Evolutionary conservation across 164 flowering plant species (phyloP).

Genomic region (Nymphaea colorata): DNA sequence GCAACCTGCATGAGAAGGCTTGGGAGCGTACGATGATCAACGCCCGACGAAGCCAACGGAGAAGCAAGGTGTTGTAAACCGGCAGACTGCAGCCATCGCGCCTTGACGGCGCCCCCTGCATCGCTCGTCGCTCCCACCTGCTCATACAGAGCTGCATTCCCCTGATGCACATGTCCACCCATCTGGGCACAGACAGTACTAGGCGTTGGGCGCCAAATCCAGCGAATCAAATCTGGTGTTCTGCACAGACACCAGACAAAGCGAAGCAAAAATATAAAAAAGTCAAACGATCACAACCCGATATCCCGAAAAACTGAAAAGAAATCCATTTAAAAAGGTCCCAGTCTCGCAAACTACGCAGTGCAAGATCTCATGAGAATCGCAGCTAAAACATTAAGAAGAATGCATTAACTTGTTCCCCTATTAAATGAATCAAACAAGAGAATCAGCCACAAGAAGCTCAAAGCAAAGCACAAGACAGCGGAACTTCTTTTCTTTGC

Average conservation of each 20-base stretch:
- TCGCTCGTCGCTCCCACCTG: conserved; percentile 55
- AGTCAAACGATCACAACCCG: no score
- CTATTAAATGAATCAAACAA: no score
- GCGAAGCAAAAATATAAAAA: no score
- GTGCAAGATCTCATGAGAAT: no score
- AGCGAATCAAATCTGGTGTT: conserved; percentile 21
- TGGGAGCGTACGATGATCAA: conserved; percentile 73
- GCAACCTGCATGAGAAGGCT: conserved; percentile 84
- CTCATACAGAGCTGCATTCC: conserved; percentile 75
- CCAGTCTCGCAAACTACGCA: no score
- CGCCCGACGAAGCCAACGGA: conserved; percentile 72
- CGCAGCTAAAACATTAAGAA: no score
- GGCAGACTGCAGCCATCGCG: conserved; percentile 96
- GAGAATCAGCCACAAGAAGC: neutral
- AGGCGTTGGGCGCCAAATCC: conserved; percentile 97
- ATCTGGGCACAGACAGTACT: conserved; percentile 76
- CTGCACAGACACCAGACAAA: conserved; percentile 2
- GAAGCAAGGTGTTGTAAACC: conserved; percentile 99
- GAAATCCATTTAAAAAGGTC: no score
- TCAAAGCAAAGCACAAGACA: neutral
- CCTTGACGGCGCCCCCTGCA: conserved; percentile 95
- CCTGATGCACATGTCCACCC: conserved; percentile 99
- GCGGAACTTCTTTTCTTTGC: neutral
- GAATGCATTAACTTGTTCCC: no score
- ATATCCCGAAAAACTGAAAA: no score